Base-by-base conservation (phyloP, 2,329 filamentous ascomycete species). In the Calonectria honghensis region DNA sequence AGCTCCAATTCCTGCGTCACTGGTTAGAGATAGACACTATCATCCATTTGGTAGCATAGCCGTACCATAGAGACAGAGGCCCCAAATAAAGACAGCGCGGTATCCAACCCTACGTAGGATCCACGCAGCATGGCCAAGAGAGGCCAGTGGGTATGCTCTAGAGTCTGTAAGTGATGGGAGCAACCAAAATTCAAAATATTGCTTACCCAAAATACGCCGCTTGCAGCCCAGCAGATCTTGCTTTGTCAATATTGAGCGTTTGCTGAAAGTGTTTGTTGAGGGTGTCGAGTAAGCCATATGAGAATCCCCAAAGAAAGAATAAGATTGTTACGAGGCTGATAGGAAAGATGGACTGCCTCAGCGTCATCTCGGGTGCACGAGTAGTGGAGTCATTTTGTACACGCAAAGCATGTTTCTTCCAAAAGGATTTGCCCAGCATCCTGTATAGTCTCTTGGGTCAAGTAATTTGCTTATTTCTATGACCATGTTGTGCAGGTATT, bases 81-180 rank as follows among this genome's bases (percentile, higher is more conserved):
- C 92, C 78, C 90, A 89, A 80, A 94, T 94, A 82, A 94, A 94
- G 39, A 92, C 93, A 72, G 89, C 89, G 66, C 91, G 89, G 83
- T 93, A 94, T n/a, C 93, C 92, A 78, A 88, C 93, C 75, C 89
- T 89, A 39, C 92, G 90, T 14, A 94, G 88, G 79, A 94, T 87
- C 85, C 87, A 90, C 65, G 93, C 92, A n/a, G 93, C 91, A 68
- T 89, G 87, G 74, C 93, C 90, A 73, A 93, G 88, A 73, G 94
- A 94, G 13, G 93, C 93, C 57, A 95, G 87, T 24, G 93, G 93
- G 80, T 95, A 94, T 16, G 91, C 90, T n/a, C 91, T 89, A 76
- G 10, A 63, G 37, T 29, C 39, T 6, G 45, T 79, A 29, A 79
- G 70, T 80, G 27, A 79, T 69, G 14, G 9, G 82, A 79, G 20